Base-by-base conservation (phyloP, 2,329 filamentous ascomycete genomes). In the Alternaria conjuncta region DNA sequence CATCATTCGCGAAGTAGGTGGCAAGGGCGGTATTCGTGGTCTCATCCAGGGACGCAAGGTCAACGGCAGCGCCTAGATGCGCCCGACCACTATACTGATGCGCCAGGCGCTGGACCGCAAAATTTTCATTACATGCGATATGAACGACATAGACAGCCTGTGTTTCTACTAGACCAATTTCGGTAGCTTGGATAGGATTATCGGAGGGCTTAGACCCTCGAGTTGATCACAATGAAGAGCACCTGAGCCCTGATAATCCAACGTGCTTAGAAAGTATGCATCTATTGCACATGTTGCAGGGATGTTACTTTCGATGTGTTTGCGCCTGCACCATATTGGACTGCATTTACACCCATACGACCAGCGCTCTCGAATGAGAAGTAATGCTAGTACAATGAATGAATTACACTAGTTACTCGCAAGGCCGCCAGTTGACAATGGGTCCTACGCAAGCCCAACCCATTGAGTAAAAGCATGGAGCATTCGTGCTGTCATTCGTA, bases 1-100 rank as follows among this genome's bases (percentile, higher is more conserved):
- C 70, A 92, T 94, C 45, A 90, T 91, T 60, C 87, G 95, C 68
- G 94, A 97, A 80, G 90, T 97, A 53, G 94, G 95, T 68, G 92
- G 89, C 64, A 95, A 97, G 85, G 91, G 91, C 46, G 94, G 93
- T 58, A 72, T 80, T 11, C 64, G 78, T 41, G 78, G 78, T 15
- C 69, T 74, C 32, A 56, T 79, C 21, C 70, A 73, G 45, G 75
- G 71, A 23, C 44, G 55, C n/a, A 75, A 73, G 60, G 70, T 61
- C 46, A 78, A 78, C 54, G 75, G 77, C 10, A 78, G 74, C 60
- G 68, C 75, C 20, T 79, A 70, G 36, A 46, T 20, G 25, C 5
- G 12, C 36, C 21, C n/a, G 8, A 30, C 23, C 45, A 30, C 41
- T 21, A 18, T 57, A 51, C 51, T n/a, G 54, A 57, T 41, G 53